Evolutionary conservation across 2,329 filamentous ascomycete genomes (phyloP).

Genomic region (Fusarium sp.): DNA sequence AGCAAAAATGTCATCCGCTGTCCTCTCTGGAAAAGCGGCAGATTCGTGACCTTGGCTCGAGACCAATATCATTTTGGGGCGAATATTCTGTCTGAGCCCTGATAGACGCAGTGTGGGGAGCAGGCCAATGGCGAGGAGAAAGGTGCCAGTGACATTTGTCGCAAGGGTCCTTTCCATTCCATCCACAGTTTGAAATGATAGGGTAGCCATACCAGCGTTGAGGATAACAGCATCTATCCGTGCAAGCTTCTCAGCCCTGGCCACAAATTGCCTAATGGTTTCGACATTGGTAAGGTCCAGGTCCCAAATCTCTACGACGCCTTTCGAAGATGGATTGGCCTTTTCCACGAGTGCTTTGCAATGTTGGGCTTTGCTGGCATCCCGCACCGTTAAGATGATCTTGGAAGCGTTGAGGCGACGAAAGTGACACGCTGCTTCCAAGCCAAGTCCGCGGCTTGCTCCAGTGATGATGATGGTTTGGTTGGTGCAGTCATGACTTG

Average conservation of each 20-base stretch:
- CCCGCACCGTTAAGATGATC: conserved; percentile 2
- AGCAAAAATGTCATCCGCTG: neutral
- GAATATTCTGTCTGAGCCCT: neutral
- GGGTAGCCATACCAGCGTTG: conserved; percentile 10
- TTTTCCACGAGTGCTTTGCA: neutral
- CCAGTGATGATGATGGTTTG: conserved; percentile 10
- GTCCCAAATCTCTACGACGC: neutral
- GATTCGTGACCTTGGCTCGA: conserved; percentile 4
- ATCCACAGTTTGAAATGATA: conserved; percentile 11
- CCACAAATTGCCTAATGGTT: conserved; percentile 2
- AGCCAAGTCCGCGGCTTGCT: conserved; percentile 2
- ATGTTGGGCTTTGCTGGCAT: neutral
- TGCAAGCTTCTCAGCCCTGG: neutral
- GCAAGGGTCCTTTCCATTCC: conserved; percentile 16
- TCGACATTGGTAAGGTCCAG: conserved; percentile 10
- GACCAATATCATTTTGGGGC: neutral
- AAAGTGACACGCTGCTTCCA: conserved; percentile 14
- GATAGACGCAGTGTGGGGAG: conserved; percentile 15
- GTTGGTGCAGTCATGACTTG: neutral
- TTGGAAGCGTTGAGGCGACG: neutral
- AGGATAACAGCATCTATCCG: neutral
- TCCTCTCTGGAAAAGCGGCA: neutral
- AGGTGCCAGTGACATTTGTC: conserved; percentile 23
- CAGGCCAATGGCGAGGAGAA: conserved; percentile 15
- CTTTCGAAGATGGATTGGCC: neutral